Evolutionary conservation across 345 rosid genomes (phyloP).

Genomic region (Corchorus capsularis): DNA sequence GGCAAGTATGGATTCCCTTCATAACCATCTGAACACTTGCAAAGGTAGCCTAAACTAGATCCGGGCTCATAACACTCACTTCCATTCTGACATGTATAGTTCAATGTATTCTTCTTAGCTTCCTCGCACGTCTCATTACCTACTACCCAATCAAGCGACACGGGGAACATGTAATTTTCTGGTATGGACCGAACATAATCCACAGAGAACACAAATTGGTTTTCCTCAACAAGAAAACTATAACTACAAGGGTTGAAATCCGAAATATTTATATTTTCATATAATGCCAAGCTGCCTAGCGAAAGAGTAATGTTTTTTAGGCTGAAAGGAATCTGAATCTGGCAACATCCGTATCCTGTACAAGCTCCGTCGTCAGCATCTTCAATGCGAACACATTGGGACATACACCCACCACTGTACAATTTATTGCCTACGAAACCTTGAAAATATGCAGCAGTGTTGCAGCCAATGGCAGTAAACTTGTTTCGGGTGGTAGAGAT

Average conservation of each 20-base stretch:
- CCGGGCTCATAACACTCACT: conserved; percentile 4
- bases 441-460: conserved; percentile 13
- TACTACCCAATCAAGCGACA: conserved; percentile 30
- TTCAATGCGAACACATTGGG: conserved; percentile 22
- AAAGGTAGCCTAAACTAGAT: conserved; percentile 22
- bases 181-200: conserved; percentile 7
- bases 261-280: neutral
- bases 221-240: conserved; percentile 28
- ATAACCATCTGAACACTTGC: conserved; percentile 29
- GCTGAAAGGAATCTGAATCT: conserved; percentile 25
- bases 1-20: conserved; percentile 30
- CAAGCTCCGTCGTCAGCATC: conserved; percentile 24
- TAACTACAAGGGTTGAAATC: conserved; percentile 34
- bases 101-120: neutral
- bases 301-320: neutral
- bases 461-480: conserved; percentile 45
- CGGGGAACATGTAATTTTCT: neutral
- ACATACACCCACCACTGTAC: conserved; percentile 39
- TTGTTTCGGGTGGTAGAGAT: conserved; percentile 22
- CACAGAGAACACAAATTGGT: conserved; percentile 20
- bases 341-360: conserved; percentile 43
- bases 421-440: conserved; percentile 4
- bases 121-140: conserved; percentile 21
- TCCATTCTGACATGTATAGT: conserved; percentile 1
- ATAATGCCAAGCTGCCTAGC: conserved; percentile 12